phyloP scores from a whole-genome alignment of 169 alveolate genomes.

The Plasmodium billcollinsi region DNA sequence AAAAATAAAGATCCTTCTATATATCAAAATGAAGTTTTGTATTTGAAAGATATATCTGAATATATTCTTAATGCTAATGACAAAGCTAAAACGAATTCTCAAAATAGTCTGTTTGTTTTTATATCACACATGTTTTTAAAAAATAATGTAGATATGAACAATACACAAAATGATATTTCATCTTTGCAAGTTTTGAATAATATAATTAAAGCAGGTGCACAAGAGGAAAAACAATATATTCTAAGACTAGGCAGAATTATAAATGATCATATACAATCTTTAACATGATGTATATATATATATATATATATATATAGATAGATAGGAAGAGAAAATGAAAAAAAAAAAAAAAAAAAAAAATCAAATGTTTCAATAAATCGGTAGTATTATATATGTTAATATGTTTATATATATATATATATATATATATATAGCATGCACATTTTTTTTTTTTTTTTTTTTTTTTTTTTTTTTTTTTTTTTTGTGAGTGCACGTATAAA shows the following conservation, averaged over 20 bases:
- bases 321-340: too few relatives aligned
- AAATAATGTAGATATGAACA: constrained; percentile 43
- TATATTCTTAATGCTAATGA: constrained; percentile 4
- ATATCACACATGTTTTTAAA: constrained; percentile 41
- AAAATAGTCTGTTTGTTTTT: constrained; percentile 41
- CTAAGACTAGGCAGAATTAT: constrained; percentile 5
- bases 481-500: too few relatives aligned
- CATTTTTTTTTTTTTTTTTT: too few relatives aligned
- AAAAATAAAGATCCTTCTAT: constrained; percentile 43
- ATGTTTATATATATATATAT: too few relatives aligned
- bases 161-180: constrained; percentile 40
- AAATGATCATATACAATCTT: constrained; percentile 20
- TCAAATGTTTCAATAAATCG: too few relatives aligned
- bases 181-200: constrained; percentile 23
- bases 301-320: too few relatives aligned
- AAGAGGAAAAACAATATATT: constrained; percentile 30
- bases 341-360: too few relatives aligned
- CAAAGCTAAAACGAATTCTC: constrained; percentile 6
- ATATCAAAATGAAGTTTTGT: constrained; percentile 23
- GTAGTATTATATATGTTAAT: too few relatives aligned
- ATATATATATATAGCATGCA: too few relatives aligned
- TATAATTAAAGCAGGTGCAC: constrained; percentile 7
- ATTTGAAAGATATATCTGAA: constrained; percentile 59
- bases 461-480: too few relatives aligned
- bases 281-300: neutral